A percentile compares a stretch with the other conserved stretches of the same genome.
Evolutionary conservation across 176 grass and related monocot genomes (phyloP).

Genomic region (Triticum timopheevii): DNA sequence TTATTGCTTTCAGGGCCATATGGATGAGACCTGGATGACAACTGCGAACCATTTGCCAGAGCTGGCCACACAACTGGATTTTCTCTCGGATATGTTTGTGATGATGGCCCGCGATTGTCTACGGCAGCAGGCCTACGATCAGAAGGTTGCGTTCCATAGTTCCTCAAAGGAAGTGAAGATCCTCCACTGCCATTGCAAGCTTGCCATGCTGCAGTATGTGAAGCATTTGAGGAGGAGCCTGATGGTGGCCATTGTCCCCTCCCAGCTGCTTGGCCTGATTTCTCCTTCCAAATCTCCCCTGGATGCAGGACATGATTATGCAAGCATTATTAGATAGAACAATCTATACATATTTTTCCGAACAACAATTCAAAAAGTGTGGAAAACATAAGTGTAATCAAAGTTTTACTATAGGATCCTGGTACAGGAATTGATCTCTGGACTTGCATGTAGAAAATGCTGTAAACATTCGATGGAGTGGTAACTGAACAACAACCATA

Average conservation of each 20-base stretch:
- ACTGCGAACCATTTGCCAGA: constrained; percentile 58
- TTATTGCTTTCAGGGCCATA: constrained; percentile 42
- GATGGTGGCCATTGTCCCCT: constrained; percentile 31
- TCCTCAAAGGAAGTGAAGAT: constrained; percentile 34
- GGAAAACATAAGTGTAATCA: not conserved
- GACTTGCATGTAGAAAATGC: not conserved
- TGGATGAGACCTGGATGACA: constrained; percentile 46
- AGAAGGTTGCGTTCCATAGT: constrained; percentile 28
- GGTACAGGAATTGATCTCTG: not conserved
- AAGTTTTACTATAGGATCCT: not conserved
- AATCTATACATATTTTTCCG: not conserved
- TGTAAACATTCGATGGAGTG: not conserved
- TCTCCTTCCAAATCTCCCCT: constrained; percentile 40
- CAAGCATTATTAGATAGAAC: not conserved
- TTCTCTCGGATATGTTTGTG: constrained; percentile 37
- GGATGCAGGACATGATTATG: not conserved
- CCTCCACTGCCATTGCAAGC: constrained; percentile 45
- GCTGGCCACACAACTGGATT: constrained; percentile 43
- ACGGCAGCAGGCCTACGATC: constrained; percentile 43
- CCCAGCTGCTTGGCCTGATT: constrained; percentile 39
- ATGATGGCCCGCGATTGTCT: constrained; percentile 38
- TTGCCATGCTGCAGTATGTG: constrained; percentile 37
- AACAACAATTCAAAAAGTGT: not conserved
- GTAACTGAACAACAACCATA: not conserved
- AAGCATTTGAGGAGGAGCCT: constrained; percentile 22